Evolutionary conservation across 2,329 filamentous ascomycete species (phyloP), one percentile per base, ranked within the genome.

Genomic region (Pseudocercospora ulei): DNA sequence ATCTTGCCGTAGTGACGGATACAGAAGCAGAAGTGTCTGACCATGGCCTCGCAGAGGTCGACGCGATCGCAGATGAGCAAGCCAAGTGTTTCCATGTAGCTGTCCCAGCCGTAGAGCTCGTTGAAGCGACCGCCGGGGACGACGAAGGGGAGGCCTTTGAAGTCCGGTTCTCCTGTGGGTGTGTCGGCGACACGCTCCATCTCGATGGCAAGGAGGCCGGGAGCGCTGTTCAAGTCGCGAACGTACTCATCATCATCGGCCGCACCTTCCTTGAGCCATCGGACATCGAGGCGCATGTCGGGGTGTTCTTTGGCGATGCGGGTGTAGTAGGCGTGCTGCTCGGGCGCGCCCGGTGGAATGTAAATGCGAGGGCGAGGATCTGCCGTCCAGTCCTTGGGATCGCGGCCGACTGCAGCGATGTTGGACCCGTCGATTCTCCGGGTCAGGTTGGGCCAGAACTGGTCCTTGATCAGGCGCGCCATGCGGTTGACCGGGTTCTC

Each of bases 1-100:
- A 98, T 94, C 68, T 96, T 98, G 56, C 87, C 88, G 59, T 98
- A 98, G 63, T 98, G 88, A 60, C 87, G 80, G 63, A 98, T 96
- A 65, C 85, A 93, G 68, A 98, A 98, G 62, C 85, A 92, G 62
- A 96, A 96, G 66, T 98, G 93, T 54, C 75, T 71, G 35, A 96
- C 87, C 85, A 98, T 96, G 34, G 80, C 75, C 67, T 95, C 94
- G 51, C 86, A 86, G 39, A 96, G 67, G 55, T 95, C 78, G 13
- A 85, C 77, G 43, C 83, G 78, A 58, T 90, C 82, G 57, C 88
- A 85, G 52, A 85, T 76, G 43, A 96, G 68, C 42, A 98, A 71
- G 11, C 90, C 90, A 2, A 96, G 70, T 3, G 88, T 90, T 61
- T 88, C 84, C 86, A 98, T 96, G 68, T 96, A 98, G 60, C 86